Conservation (phyloP, 225 moss, liverwort and hornwort genomes). For the Pseudisothecium myosuroides region DNA sequence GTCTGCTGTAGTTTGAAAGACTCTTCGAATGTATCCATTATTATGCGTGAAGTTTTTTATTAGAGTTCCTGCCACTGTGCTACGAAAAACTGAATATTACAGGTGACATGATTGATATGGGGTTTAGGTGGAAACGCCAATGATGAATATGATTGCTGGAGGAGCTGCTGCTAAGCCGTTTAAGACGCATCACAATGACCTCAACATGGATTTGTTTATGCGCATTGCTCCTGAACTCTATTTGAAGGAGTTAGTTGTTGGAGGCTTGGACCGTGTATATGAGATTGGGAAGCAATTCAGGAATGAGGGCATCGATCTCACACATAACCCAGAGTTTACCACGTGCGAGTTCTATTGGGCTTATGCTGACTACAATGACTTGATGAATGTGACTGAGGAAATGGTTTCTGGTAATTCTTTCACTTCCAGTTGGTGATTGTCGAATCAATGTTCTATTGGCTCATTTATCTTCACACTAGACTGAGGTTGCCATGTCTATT, state of each 20-base stretch:
- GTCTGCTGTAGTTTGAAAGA: not conserved
- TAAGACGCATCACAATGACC: constrained; percentile 89
- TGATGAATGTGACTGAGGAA: constrained; percentile 82
- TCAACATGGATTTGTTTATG: constrained; percentile 85
- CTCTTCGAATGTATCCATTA: not conserved
- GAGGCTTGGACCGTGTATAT: constrained; percentile 91
- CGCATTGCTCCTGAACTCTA: constrained; percentile 88
- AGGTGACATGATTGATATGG: constrained; percentile 38
- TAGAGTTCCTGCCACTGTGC: not conserved
- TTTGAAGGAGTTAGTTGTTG: constrained; percentile 79
- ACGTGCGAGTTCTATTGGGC: constrained; percentile 99
- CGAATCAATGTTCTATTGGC: not conserved
- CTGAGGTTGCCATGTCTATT: not conserved
- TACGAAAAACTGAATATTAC: not conserved
- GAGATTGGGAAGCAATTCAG: constrained; percentile 97
- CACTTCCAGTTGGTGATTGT: not conserved
- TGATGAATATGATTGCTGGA: constrained; percentile 97
- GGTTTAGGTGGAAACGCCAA: constrained; percentile 86
- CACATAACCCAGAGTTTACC: constrained; percentile 93
- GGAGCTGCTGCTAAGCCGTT: constrained; percentile 95
- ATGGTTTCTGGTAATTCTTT: constrained; percentile 58
- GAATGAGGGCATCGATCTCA: constrained; percentile 94
- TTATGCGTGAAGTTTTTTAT: not conserved
- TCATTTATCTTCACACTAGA: not conserved
- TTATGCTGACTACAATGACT: constrained; percentile 83